Percentiles rank a stretch among this genome's conserved stretches.
Conservation (phyloP, 2,329 filamentous ascomycete species). For the Aureobasidium subglaciale region DNA sequence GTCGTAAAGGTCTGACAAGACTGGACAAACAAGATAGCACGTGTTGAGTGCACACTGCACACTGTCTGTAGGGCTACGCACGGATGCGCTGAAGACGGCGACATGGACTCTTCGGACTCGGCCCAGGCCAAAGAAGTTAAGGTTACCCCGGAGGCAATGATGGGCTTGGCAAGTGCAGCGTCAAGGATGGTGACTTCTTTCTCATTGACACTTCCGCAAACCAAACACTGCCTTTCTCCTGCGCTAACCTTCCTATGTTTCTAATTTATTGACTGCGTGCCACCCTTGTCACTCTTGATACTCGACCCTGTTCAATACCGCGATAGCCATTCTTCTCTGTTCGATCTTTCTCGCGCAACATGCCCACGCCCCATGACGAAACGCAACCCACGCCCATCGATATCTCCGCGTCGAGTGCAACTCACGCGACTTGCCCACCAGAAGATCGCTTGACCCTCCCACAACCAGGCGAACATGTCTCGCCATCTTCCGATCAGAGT, state of each 20-base stretch:
- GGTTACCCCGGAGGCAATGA: not conserved
- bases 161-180: not conserved
- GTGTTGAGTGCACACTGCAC: too few species aligned
- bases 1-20: not conserved
- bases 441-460: conserved; percentile 29
- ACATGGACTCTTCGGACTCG: not conserved
- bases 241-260: conserved; percentile 7
- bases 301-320: not conserved
- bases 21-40: not conserved
- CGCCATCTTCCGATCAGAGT: not conserved
- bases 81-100: not conserved
- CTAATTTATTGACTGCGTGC: conserved; percentile 1
- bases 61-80: not conserved
- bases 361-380: conserved; percentile 17
- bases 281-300: not conserved
- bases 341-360: not conserved
- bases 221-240: not conserved
- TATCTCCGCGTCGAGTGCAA: conserved; percentile 11
- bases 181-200: conserved; percentile 4
- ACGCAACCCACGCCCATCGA: conserved; percentile 7
- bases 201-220: not conserved
- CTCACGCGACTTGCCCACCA: conserved; percentile 36
- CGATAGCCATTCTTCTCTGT: not conserved
- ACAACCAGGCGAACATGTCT: conserved; percentile 21
- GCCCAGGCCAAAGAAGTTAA: not conserved